These are phyloP conservation scores for Globisporangium carolinianum DNA, from an alignment of 352 stramenopile genomes.

Conservation along the genomic window DNA sequence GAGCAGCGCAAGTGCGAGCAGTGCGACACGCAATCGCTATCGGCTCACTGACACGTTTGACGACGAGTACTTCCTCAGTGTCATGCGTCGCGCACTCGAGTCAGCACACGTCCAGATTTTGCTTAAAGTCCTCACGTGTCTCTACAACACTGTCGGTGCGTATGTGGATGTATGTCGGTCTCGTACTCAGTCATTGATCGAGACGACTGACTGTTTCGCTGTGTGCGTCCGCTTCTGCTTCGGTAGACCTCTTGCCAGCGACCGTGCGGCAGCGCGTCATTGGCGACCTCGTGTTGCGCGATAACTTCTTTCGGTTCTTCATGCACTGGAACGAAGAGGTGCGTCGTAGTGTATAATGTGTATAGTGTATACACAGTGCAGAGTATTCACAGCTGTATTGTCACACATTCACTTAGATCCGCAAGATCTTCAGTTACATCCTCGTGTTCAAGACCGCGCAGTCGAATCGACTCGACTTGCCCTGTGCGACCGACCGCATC, in stretches of 20 bases:
- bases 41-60: slow-evolving; percentile 51
- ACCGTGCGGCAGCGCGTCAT: slow-evolving; percentile 58
- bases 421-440: slow-evolving; percentile 82
- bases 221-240: background rate
- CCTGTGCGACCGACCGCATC: slow-evolving; percentile 64
- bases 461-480: slow-evolving; percentile 70
- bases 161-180: background rate
- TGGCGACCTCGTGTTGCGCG: slow-evolving; percentile 63
- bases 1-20: slow-evolving; percentile 7
- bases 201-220: background rate
- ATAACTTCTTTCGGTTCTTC: slow-evolving; percentile 86
- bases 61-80: slow-evolving; percentile 58
- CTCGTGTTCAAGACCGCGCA: slow-evolving; percentile 78
- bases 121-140: slow-evolving; percentile 80
- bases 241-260: slow-evolving; percentile 56
- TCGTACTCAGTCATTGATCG: background rate
- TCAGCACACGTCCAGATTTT: slow-evolving; percentile 79
- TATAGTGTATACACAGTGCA: background rate
- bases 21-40: slow-evolving; percentile 9
- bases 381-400: no score
- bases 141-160: slow-evolving; percentile 80
- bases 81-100: slow-evolving; percentile 62
- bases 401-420: slow-evolving; percentile 33
- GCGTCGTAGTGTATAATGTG: background rate
- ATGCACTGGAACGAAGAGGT: slow-evolving; percentile 89